Evolutionary conservation across 1,139 yeast genomes (phyloP).

Genomic region (Debaryomyces fabryi): DNA sequence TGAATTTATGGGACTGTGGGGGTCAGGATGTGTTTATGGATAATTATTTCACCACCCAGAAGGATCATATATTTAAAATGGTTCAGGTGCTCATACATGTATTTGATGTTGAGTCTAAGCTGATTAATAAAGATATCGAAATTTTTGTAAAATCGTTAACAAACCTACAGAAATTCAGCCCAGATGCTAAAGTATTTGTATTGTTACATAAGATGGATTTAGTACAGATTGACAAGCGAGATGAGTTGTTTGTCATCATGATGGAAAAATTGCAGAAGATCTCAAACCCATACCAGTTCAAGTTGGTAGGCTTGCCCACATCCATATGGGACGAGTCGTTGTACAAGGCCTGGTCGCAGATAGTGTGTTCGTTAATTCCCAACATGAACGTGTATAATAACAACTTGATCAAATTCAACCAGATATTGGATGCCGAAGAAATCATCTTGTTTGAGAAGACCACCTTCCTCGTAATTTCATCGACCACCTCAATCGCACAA

Average conservation of each 20-base stretch:
- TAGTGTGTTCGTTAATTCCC: constrained; percentile 92
- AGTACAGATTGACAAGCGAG: constrained; percentile 84
- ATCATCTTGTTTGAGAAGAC: constrained; percentile 91
- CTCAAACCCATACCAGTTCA: constrained; percentile 76
- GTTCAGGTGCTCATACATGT: constrained; percentile 97
- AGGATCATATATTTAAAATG: constrained; percentile 91
- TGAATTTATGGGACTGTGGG: constrained; percentile 98
- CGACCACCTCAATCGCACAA: constrained; percentile 52
- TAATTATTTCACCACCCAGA: constrained; percentile 82
- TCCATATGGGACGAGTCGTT: constrained; percentile 97
- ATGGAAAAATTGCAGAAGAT: constrained; percentile 80
- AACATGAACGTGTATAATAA: constrained; percentile 82
- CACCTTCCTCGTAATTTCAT: constrained; percentile 86
- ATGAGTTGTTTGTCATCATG: constrained; percentile 80
- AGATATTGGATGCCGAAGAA: constrained; percentile 82
- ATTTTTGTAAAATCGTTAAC: constrained; percentile 84
- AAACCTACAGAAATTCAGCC: constrained; percentile 81
- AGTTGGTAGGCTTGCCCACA: constrained; percentile 88
- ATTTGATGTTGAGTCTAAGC: constrained; percentile 92
- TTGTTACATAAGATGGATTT: constrained; percentile 95
- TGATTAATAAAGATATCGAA: constrained; percentile 90
- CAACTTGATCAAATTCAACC: constrained; percentile 73
- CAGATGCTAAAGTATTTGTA: constrained; percentile 90
- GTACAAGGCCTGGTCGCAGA: constrained; percentile 96
- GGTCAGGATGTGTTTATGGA: constrained; percentile 98